Base-by-base conservation (phyloP, 345 rosid genomes). In the Durio zibethinus region DNA sequence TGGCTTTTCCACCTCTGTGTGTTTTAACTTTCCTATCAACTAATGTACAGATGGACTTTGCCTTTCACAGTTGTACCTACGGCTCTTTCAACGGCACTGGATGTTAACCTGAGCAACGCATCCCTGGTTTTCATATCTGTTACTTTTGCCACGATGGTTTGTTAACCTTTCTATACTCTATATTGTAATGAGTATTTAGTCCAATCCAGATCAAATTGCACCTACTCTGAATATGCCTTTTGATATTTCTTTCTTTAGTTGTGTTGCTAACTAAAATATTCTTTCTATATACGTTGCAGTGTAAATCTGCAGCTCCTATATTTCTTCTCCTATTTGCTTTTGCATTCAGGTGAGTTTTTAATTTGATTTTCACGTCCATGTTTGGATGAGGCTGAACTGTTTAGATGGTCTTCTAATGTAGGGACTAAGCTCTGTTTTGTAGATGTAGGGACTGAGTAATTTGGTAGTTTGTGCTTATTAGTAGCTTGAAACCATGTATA, bases 41-140 rank as follows among this genome's bases (percentile, higher is more conserved):
- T 91, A 86, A 93, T 92, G 88, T 74, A 89, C 92, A 90, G 89
- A 88, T 90, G 88, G 90, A 88, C 84, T 93, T 90, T 96, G 81
- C 90, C 87, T 91, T 86, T 87, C 85, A 88, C 99, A 97, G 99
- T 94, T 92, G 95, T 97, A 86, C 98, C 99, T 21, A 93, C 97
- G 20, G 99, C 98, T 75, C 90, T 97, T 83, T 96, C 91, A 84
- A 94, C 99, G 63, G 99, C 99, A 71, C 79, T 96, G 95, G 99
- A 94, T 85, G 85, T 96, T 81, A 89, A 94, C 84, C 88, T 96
- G 84, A 96, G 98, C 90, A 96, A 96, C 43, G 98, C 83, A 80
- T 96, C 99, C 82, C 97, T 96, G 80, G 97, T 96, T 83, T 92
- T 93, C 85, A 91, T 96, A 89, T 92, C 99, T 56, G 98, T 94